phyloP scores from a whole-genome alignment of 805 yeast species.

The Wickerhamiella hasegawae region DNA sequence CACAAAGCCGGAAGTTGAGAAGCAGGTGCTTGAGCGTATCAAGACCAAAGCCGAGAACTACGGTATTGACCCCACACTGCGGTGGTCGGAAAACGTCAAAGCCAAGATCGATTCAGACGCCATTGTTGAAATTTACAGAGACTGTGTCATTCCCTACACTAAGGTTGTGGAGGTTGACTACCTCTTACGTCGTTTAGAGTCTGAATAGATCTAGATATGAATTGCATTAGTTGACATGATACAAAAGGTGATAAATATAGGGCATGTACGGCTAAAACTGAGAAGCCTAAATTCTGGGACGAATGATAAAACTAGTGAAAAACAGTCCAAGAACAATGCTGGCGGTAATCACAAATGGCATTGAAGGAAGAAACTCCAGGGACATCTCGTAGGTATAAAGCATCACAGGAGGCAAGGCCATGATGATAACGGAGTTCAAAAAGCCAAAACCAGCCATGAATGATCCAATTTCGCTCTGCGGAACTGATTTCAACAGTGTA shows the following conservation, averaged over 20 bases:
- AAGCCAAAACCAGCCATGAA: slow-evolving; percentile 18
- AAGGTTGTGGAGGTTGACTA: slow-evolving; percentile 93
- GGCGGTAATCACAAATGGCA: neutral
- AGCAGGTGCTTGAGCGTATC: slow-evolving; percentile 62
- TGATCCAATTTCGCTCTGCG: slow-evolving; percentile 16
- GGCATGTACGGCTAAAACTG: no score
- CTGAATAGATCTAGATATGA: neutral
- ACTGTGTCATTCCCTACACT: slow-evolving; percentile 82
- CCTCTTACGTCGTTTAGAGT: slow-evolving; percentile 61
- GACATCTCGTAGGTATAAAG: no score
- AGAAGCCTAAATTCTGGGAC: neutral
- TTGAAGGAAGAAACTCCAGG: neutral
- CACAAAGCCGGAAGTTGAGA: slow-evolving; percentile 79
- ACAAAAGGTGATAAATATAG: neutral
- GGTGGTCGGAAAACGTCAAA: slow-evolving; percentile 40
- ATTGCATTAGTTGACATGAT: no score
- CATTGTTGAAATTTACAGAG: slow-evolving; percentile 69
- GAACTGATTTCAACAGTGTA: slow-evolving; percentile 18
- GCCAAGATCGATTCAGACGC: slow-evolving; percentile 66
- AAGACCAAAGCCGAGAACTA: slow-evolving; percentile 69
- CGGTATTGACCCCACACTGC: slow-evolving; percentile 75
- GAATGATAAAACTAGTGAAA: neutral
- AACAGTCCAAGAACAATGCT: neutral
- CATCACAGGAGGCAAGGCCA: slow-evolving; percentile 12
- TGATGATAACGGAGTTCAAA: slow-evolving; percentile 5